Percentiles rank a stretch among this genome's conserved stretches.
phyloP scores from a whole-genome alignment of 371 early-diverging fungal species.

The Circinella minor region DNA sequence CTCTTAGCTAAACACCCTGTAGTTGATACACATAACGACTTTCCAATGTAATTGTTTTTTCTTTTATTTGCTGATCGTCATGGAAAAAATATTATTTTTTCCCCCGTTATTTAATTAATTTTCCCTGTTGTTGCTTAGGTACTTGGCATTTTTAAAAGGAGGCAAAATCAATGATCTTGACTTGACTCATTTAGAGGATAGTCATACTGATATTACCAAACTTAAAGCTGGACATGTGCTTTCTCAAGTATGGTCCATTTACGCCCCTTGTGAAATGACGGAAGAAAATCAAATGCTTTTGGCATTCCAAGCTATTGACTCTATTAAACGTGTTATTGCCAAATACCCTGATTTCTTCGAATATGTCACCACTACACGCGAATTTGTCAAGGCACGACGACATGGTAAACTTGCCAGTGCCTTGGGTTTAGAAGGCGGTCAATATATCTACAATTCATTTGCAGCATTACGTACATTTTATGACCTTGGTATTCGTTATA shows the following conservation, averaged over 20 bases:
- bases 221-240: conserved; percentile 53
- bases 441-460: conserved; percentile 66
- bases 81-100: too few species aligned
- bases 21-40: conserved; percentile 54
- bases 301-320: conserved; percentile 65
- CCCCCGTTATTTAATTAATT: background rate
- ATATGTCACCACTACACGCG: conserved; percentile 47
- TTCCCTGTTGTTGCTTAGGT: conserved; percentile 20
- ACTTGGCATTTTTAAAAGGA: conserved; percentile 31
- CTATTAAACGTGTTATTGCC: conserved; percentile 56
- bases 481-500: conserved; percentile 68
- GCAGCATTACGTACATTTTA: conserved; percentile 59
- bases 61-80: background rate
- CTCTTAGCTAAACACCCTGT: conserved; percentile 36
- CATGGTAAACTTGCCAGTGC: conserved; percentile 60
- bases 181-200: conserved; percentile 35
- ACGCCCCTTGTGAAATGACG: conserved; percentile 44
- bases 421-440: conserved; percentile 74
- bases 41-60: conserved; percentile 35
- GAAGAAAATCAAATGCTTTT: conserved; percentile 40
- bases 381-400: conserved; percentile 49
- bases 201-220: conserved; percentile 51
- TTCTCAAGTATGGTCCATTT: conserved; percentile 72
- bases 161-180: conserved; percentile 50
- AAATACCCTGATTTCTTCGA: conserved; percentile 57